Evolutionary conservation across 1,284 basidiomycete genomes (phyloP), one percentile per base, ranked within the genome.

Genomic region (Malassezia globosa): DNA sequence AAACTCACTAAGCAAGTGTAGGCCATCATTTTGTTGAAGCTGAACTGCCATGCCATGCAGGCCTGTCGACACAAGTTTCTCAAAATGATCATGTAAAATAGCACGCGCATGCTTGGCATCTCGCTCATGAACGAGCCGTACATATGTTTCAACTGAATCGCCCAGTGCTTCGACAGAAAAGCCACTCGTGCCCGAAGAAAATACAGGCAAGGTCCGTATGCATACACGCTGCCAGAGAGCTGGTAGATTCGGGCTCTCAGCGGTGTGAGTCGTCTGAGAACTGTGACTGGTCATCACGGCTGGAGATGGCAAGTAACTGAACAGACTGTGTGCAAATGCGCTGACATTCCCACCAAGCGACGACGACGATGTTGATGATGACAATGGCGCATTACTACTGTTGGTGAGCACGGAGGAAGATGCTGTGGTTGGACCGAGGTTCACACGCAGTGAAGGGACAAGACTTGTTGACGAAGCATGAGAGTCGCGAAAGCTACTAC

Each of bases 81-180:
- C 77, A 1, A 88, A 79, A 70, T 94, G 88, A 43, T 79, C 76
- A 46, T 86, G 83, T 19, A 97, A 79, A 2, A 76, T 65, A 5
- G 71, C 72, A 14, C 77, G 66, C 10, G 77, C 75, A 7, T 73
- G 64, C 1, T 72, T 64, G 1, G 74, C 67, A n/a, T 62, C 59
- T 14, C 73, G 69, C 5, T 72, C 66, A 37, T 75, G 63, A 8
- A 71, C 72, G 5, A 69, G 64, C 19, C 81, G 79, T 53, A 90
- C 82, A 64, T 90, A 88, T 4, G 79, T 75, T 11, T 50, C 56
- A 42, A 63, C 85, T 26, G 85, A 78, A 8, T 78, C 73, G 63
- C 94, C 94, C 27, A 96, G 77, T 60, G 92, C 87, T 74, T 96
- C 92, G 61, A 96, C 86, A 24, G 87, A 83, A 34, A 83, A 80